Evolutionary conservation across 352 stramenopile genomes (phyloP), one percentile per base, ranked within the genome.

Genomic region (Discostella stelligera): DNA sequence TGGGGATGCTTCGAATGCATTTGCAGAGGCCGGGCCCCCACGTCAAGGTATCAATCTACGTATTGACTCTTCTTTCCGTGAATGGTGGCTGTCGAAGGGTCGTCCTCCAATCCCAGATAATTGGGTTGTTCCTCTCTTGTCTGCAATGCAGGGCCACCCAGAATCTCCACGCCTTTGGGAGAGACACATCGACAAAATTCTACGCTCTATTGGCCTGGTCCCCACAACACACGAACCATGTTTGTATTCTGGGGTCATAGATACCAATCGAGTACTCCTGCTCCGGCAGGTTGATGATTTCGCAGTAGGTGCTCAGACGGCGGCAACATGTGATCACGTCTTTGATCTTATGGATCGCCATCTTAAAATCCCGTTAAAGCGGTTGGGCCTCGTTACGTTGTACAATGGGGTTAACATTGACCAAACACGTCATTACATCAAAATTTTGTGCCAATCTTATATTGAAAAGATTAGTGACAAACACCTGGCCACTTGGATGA

Each of bases 351-450:
- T 85, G 16, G 59, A 54, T n/a, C 52, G 73, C 8, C 1, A 66
- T 5, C 23, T 83, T 0, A 71, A 21, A 3, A 61, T 77, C 37
- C 52, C 64, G 10, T n/a, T 79, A 3, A 79, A 75, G 21, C 53
- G 68, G 2, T 48, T 75, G 27, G 66, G 67, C 8, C 18, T 79
- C 0, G 14, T 76, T 2, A 20, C 20, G 14, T 27, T 71, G 32
- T 84, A 72, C 62, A 84, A 81, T 68, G 76, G 76, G 7, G 20
- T 83, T 32, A 59, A 83, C 56, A 48, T 83, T 20, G 21, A 64
- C 20, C 77, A 84, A 69, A 78, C 77, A 2, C 0, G 23, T 9
- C 16, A 75, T 16, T 81, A 75, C 60, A 70, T 78, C 41, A 76
- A 74, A 20, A 39, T 84, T 6, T 66, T 62, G n/a, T 73, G 67